Evolutionary conservation across 164 flowering plant species (phyloP).

Genomic region (Umbellularia californica): DNA sequence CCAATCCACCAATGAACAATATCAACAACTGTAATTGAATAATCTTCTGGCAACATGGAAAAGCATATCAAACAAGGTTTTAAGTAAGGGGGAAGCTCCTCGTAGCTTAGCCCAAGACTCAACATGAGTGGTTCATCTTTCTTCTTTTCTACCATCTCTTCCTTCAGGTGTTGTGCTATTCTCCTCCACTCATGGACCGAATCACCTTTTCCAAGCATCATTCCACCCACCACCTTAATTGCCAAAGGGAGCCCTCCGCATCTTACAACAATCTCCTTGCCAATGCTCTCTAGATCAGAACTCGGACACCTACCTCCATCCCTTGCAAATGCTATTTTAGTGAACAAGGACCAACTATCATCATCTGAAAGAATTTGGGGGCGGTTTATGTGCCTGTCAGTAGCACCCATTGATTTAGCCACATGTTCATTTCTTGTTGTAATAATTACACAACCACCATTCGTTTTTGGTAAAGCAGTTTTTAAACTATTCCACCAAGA

Average conservation of each 20-base stretch:
- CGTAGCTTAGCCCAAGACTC: not conserved
- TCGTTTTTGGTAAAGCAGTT: not conserved
- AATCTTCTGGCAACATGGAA: conserved; percentile 1
- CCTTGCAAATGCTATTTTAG: conserved; percentile 4
- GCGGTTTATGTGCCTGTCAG: not conserved
- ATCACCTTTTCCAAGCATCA: conserved; percentile 4
- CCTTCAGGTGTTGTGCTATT: not conserved
- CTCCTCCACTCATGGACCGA: not conserved
- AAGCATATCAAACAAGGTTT: conserved; percentile 2
- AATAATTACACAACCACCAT: not conserved
- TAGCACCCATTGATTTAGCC: conserved; percentile 7
- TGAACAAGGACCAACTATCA: conserved; percentile 4
- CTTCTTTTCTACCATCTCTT: not conserved
- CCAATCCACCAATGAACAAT: not conserved
- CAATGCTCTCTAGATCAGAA: not conserved
- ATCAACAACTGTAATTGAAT: not conserved
- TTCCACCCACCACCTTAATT: conserved; percentile 4
- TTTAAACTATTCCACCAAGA: not conserved
- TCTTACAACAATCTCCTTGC: not conserved
- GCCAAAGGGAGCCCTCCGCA: conserved; percentile 1
- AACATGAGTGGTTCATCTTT: not conserved
- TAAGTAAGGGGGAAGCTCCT: conserved; percentile 6
- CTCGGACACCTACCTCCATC: not conserved
- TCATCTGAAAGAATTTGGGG: not conserved
- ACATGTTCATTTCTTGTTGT: not conserved